Evolutionary conservation across 169 alveolate genomes (phyloP).

Genomic region (Ichthyophthirius multifiliis): DNA sequence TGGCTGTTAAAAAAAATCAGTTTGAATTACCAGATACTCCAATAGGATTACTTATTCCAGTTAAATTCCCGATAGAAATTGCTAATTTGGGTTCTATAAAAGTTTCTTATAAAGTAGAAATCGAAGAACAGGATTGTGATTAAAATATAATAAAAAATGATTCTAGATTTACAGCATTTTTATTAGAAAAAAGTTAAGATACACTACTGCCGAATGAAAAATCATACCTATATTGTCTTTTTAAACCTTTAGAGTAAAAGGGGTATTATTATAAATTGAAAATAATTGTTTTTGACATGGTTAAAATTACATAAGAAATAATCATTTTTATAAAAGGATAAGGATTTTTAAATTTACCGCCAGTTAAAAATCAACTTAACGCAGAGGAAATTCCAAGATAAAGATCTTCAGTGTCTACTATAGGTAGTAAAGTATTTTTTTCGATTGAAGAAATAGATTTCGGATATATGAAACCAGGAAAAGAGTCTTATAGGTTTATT

Average conservation of each 20-base stretch:
- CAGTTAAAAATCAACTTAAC: too few relatives aligned
- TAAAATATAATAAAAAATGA: slow-evolving; percentile 53
- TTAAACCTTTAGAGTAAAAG: slow-evolving; percentile 77
- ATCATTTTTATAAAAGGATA: too few relatives aligned
- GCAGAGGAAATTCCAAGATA: slow-evolving; percentile 65
- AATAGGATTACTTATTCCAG: slow-evolving; percentile 76
- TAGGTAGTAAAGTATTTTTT: slow-evolving; percentile 63
- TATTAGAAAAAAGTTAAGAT: slow-evolving; percentile 77
- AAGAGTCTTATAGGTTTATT: slow-evolving; percentile 69
- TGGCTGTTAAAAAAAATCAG: slow-evolving; percentile 61
- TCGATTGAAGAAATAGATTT: slow-evolving; percentile 82
- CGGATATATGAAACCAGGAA: slow-evolving; percentile 76
- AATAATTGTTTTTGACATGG: slow-evolving; percentile 68
- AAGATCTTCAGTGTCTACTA: slow-evolving; percentile 56
- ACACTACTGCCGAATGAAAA: slow-evolving; percentile 74
- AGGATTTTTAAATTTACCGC: too few relatives aligned
- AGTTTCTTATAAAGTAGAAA: slow-evolving; percentile 67
- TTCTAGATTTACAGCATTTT: slow-evolving; percentile 73
- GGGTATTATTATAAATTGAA: slow-evolving; percentile 58
- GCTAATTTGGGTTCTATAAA: slow-evolving; percentile 80
- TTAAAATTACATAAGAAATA: too few relatives aligned
- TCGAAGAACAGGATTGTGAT: slow-evolving; percentile 48
- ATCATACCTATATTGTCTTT: slow-evolving; percentile 68
- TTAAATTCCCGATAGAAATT: slow-evolving; percentile 78
- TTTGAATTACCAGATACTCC: slow-evolving; percentile 77